phyloP scores from a whole-genome alignment of 2,329 filamentous ascomycete species.

The Penicillium oxalicum region DNA sequence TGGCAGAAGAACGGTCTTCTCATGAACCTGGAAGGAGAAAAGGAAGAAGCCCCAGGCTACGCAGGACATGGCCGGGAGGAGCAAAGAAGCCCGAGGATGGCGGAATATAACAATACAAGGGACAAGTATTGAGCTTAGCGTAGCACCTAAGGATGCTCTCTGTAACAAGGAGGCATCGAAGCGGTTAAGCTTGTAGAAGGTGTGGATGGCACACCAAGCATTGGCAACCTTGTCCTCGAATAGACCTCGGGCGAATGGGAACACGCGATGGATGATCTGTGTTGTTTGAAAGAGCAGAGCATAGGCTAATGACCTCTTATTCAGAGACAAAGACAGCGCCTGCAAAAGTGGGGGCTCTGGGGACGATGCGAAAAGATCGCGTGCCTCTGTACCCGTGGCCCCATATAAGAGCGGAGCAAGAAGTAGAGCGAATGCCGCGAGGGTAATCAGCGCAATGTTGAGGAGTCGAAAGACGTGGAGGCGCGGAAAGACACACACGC shows the following conservation, averaged over 20 bases:
- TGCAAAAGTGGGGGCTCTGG: conserved; percentile 58
- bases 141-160: conserved; percentile 66
- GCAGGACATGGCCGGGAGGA: conserved; percentile 74
- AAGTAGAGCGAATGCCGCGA: conserved; percentile 66
- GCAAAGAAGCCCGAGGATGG: conserved; percentile 66
- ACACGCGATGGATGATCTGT: conserved; percentile 86
- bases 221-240: conserved; percentile 99
- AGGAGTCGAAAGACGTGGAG: conserved; percentile 64
- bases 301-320: conserved; percentile 64
- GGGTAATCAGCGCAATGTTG: conserved; percentile 67
- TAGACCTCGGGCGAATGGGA: conserved; percentile 89
- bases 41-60: conserved; percentile 96
- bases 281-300: conserved; percentile 69
- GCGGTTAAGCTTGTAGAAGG: conserved; percentile 75
- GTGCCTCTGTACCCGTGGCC: conserved; percentile 61
- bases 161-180: conserved; percentile 70
- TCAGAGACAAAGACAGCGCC: conserved; percentile 53
- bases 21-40: conserved; percentile 96
- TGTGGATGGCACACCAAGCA: conserved; percentile 90
- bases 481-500: conserved; percentile 72
- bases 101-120: conserved; percentile 75
- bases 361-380: conserved; percentile 56
- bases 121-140: conserved; percentile 68
- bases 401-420: conserved; percentile 70
- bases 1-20: conserved; percentile 92